Evolutionary conservation across 2,329 filamentous ascomycete genomes (phyloP), one percentile per base, ranked within the genome.

Genomic region (Fusarium succisae): DNA sequence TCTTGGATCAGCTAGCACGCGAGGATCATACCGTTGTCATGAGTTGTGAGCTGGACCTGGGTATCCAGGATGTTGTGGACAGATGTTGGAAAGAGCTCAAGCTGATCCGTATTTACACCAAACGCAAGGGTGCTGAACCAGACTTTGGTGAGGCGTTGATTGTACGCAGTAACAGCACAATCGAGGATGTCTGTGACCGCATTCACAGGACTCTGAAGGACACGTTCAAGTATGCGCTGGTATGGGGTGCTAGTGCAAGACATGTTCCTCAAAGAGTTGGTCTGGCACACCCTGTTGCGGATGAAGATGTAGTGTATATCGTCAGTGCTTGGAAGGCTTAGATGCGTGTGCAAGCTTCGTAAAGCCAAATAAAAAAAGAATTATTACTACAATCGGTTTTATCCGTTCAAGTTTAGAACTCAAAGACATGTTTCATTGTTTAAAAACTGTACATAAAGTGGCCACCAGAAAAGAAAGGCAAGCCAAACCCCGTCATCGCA

Each of bases 181-280:
- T 99, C 80, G 96, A 98, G 84, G 96, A 99, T 83, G 96, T 99
- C 15, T 99, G 96, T 83, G 96, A 99, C 83, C 91, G 94, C 78
- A 93, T 99, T 76, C 96, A 99, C 85, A 89, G 96, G 71, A 96
- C 91, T 32, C 86, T 99, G 75, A 99, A 98, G 89, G 97, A 99
- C 73, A 98, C 95, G 9, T 99, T 98, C 89, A 99, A 98, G 87
- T 98, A 98, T 85, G 97, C 96, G 7, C 85, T 98, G 75, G 96
- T 99, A 0, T 99, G 97, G 97, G 96, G 96, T 9, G 95, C 95
- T 24, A 98, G 96, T 83, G 96, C 96, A 41, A 91, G 94, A 79
- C 97, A 99, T 86, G 88, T 98, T 41, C 96, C 97, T 41, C 96
- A 99, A 86, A 88, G 96, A 72, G 96, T 98, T 43, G 97, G 96